Evolutionary conservation across 345 rosid genomes (phyloP).

Genomic region (Pelargonium nanum): DNA sequence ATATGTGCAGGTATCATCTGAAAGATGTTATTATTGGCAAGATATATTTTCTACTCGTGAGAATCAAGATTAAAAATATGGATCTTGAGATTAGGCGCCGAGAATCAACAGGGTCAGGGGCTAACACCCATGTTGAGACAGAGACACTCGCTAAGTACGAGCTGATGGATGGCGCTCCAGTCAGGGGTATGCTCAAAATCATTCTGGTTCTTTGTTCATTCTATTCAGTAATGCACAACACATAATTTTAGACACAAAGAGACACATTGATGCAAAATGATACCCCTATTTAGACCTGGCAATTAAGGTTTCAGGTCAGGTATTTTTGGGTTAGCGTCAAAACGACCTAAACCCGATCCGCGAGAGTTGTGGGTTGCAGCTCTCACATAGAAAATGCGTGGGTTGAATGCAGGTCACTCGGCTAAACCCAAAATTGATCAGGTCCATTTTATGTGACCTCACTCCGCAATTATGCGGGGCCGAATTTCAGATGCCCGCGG

Average conservation of each 20-base stretch:
- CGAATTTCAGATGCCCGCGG: too few species aligned
- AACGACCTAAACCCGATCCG: too few species aligned
- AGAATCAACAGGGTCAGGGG: constrained; percentile 95
- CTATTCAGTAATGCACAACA: neutral
- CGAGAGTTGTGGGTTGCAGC: too few species aligned
- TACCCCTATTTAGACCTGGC: neutral
- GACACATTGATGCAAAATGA: neutral
- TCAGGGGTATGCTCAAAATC: constrained; percentile 52
- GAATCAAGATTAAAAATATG: constrained; percentile 98
- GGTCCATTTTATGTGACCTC: too few species aligned
- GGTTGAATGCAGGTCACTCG: too few species aligned
- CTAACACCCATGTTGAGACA: constrained; percentile 94
- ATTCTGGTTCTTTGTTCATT: neutral
- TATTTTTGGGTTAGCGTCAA: too few species aligned
- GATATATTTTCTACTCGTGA: constrained; percentile 93
- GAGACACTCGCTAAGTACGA: constrained; percentile 96
- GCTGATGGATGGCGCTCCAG: constrained; percentile 99
- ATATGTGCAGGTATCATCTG: constrained; percentile 68
- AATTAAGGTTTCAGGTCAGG: too few species aligned
- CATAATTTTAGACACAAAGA: neutral
- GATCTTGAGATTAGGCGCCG: constrained; percentile 97
- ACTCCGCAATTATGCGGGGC: too few species aligned
- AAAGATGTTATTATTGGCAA: constrained; percentile 97
- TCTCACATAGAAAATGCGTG: too few species aligned
- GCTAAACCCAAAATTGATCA: too few species aligned